A percentile compares a stretch with the other conserved stretches of the same genome.
These are phyloP conservation scores for Danielozyma ontarioensis DNA, from an alignment of 805 yeast genomes.

Conservation along the genomic window DNA sequence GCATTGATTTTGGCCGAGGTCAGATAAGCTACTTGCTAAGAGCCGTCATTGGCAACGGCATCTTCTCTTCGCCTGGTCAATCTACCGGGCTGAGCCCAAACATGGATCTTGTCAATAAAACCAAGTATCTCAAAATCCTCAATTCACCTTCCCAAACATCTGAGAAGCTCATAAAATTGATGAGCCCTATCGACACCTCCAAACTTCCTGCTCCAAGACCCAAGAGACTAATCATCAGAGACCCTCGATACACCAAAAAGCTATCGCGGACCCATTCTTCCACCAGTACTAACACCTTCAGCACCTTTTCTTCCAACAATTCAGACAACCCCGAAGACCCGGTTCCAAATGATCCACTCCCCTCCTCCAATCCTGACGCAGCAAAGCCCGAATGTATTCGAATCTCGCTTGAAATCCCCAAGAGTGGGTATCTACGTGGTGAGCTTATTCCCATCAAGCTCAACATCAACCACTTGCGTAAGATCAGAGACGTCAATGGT, in stretches of 20 bases:
- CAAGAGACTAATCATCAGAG: slow-evolving; percentile 57
- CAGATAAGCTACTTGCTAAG: slow-evolving; percentile 62
- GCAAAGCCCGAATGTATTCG: slow-evolving; percentile 25
- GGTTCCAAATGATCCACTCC: slow-evolving; percentile 25
- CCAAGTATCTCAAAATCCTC: slow-evolving; percentile 20
- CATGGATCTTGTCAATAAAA: slow-evolving; percentile 7
- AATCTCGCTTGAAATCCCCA: slow-evolving; percentile 37
- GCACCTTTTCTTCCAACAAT: slow-evolving; percentile 27
- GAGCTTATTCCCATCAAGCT: slow-evolving; percentile 73
- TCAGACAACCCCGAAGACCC: slow-evolving; percentile 14
- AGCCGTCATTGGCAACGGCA: slow-evolving; percentile 35
- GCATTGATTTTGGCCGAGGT: slow-evolving; percentile 83
- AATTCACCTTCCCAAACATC: slow-evolving; percentile 35
- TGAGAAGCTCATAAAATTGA: slow-evolving; percentile 53
- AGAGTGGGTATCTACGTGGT: slow-evolving; percentile 72
- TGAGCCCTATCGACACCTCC: slow-evolving; percentile 73
- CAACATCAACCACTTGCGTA: slow-evolving; percentile 62
- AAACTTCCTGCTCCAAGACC: slow-evolving; percentile 62
- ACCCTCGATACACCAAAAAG: slow-evolving; percentile 30
- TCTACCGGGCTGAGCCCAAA: not conserved
- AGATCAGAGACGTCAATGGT: slow-evolving; percentile 65
- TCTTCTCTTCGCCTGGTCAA: slow-evolving; percentile 1
- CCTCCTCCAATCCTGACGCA: slow-evolving; percentile 19
- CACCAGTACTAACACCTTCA: slow-evolving; percentile 19
- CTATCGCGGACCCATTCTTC: slow-evolving; percentile 32